Evolutionary conservation across 192 early-diverging fungal species (phyloP).

Genomic region (Mortierella hygrophila): DNA sequence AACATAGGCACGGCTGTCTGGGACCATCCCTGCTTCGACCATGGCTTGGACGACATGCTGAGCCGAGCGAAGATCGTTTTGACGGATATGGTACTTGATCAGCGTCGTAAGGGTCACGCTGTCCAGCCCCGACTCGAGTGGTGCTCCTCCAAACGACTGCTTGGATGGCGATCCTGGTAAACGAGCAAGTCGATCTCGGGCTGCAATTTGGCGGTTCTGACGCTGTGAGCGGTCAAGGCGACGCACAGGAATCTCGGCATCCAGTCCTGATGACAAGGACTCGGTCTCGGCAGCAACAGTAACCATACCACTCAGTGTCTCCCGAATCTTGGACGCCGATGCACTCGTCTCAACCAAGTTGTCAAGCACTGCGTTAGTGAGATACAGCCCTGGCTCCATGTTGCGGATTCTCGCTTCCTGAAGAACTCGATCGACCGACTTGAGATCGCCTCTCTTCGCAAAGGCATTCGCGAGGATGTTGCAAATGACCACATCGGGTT

Average conservation of each 20-base stretch:
- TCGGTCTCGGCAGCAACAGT: neutral
- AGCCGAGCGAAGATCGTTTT: slow-evolving; percentile 26
- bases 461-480: slow-evolving; percentile 41
- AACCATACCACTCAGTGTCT: slow-evolving; percentile 31
- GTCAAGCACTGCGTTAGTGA: slow-evolving; percentile 32
- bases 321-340: slow-evolving; percentile 19
- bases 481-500: slow-evolving; percentile 38
- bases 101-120: slow-evolving; percentile 35
- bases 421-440: slow-evolving; percentile 33
- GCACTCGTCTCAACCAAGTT: slow-evolving; percentile 31
- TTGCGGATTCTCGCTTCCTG: slow-evolving; percentile 28
- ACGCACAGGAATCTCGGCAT: slow-evolving; percentile 26
- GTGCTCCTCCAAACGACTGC: neutral
- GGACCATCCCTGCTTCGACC: slow-evolving; percentile 36
- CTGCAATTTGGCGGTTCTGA: neutral
- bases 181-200: neutral
- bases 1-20: slow-evolving; percentile 20
- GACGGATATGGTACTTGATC: slow-evolving; percentile 44
- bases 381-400: slow-evolving; percentile 27
- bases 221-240: neutral
- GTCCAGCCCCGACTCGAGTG: slow-evolving; percentile 13
- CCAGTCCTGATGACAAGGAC: neutral
- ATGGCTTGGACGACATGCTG: slow-evolving; percentile 34
- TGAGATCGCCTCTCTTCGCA: slow-evolving; percentile 42
- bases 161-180: neutral